Conservation (phyloP, 2,329 filamentous ascomycete genomes). For the Cytospora mali region DNA sequence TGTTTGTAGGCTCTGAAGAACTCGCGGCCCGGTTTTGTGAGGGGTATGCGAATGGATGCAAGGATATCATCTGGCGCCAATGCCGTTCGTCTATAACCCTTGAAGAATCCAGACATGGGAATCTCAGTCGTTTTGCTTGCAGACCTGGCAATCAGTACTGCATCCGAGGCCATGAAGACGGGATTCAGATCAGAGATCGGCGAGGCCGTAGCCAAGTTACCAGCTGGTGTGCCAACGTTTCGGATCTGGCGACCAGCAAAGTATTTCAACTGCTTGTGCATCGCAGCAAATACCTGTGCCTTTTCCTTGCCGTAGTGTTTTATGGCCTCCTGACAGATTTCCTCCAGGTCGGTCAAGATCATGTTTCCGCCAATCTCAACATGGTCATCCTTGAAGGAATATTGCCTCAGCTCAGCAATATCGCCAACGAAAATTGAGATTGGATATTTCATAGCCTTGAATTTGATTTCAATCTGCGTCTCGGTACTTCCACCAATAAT, state of each 20-base stretch:
- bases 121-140: constrained; percentile 74
- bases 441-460: constrained; percentile 90
- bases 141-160: constrained; percentile 79
- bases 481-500: constrained; percentile 96
- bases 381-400: constrained; percentile 74
- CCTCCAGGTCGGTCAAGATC: constrained; percentile 85
- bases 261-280: constrained; percentile 90
- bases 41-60: constrained; percentile 81
- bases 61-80: constrained; percentile 82
- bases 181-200: constrained; percentile 97
- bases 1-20: constrained; percentile 93
- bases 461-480: constrained; percentile 97
- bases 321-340: constrained; percentile 78
- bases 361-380: constrained; percentile 95
- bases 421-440: constrained; percentile 92
- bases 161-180: constrained; percentile 85
- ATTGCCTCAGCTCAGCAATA: constrained; percentile 85
- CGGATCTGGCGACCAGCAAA: constrained; percentile 95
- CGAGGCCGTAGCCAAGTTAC: constrained; percentile 90
- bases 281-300: constrained; percentile 84
- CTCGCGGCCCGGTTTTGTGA: constrained; percentile 74
- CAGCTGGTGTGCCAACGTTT: constrained; percentile 95
- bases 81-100: constrained; percentile 83
- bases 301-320: constrained; percentile 71
- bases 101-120: constrained; percentile 93